Evolutionary conservation across 495 filamentous ascomycete genomes (phyloP), one percentile per base, ranked within the genome.

Genomic region (Mycothermus thermophilus): DNA sequence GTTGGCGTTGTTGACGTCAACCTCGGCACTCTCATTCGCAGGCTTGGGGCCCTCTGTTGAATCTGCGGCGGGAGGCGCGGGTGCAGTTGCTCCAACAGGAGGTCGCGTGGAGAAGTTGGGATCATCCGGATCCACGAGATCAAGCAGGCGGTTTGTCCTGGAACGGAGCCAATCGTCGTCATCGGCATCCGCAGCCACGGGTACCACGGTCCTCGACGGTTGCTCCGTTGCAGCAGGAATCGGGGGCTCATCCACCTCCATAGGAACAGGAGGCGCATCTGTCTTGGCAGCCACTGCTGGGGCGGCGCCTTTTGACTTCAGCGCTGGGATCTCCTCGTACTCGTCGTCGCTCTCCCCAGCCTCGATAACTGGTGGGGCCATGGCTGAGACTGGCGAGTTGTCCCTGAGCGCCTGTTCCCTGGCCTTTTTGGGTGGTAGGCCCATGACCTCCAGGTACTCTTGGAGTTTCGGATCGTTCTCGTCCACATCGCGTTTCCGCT

Each of bases 121-220:
- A 30, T 68, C 67, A 27, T 70, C 62, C 2, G 62, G 65, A 33
- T 88, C 83, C 14, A 83, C 63, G 14, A 96, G 61, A 50, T 85
- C 92, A 23, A 96, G 66, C 30, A 95, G 58, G 43, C 92, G 74
- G 54, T 77, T 95, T n/a, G 86, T 95, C 43, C 83, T 78, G 26
- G 82, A 92, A 26, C 90, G 77, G 32, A 94, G 66, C 90, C 90
- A 99, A 52, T 99, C 90, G 29, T 73, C 69, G 52, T 97, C 92
- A 8, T 78, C 77, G 14, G 72, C 64, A 32, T 59, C 49, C 9
- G 34, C 43, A 11, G 42, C 19, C 14, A 42, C 40, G 24, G 40
- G 40, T 12, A 34, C 39, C 11, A 32, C 39, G 29, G 42, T 35
- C 29, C 26, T 29, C 32, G 39, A 15, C 17, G 27, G 23, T 14